Evolutionary conservation across 148 eudicot species (phyloP).

Genomic region (Tetragonia tetragonoides): DNA sequence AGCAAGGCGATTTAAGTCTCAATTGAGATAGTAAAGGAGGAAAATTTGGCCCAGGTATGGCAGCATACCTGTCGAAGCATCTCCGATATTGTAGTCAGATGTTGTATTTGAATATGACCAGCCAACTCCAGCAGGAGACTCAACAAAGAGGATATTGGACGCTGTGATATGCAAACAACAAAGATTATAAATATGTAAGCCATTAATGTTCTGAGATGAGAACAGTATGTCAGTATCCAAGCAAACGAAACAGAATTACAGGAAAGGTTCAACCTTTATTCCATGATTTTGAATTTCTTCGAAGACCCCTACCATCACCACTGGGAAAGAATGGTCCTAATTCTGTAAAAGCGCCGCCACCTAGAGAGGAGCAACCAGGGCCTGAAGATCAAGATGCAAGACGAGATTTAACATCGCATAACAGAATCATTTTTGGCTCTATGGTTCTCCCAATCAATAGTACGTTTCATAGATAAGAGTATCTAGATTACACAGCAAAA

Average conservation of each 20-base stretch:
- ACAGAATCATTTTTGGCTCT: too few species aligned
- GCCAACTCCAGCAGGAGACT: slow-evolving; percentile 99
- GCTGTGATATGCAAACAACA: slow-evolving; percentile 36
- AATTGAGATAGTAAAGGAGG: neutral
- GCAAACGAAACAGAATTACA: neutral
- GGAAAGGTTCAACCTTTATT: slow-evolving; percentile 56
- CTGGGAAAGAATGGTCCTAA: slow-evolving; percentile 89
- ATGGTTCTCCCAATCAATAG: neutral
- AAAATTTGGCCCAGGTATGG: neutral
- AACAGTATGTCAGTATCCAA: slow-evolving; percentile 4
- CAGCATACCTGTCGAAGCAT: slow-evolving; percentile 56
- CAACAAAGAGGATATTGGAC: slow-evolving; percentile 87
- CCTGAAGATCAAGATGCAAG: slow-evolving; percentile 40
- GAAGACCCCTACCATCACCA: slow-evolving; percentile 81
- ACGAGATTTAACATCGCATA: neutral
- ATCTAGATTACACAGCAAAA: too few species aligned
- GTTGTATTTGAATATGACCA: slow-evolving; percentile 93
- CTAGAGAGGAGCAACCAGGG: slow-evolving; percentile 95
- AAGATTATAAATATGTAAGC: neutral
- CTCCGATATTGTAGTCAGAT: slow-evolving; percentile 76
- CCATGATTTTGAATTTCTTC: slow-evolving; percentile 78
- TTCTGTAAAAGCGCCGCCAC: slow-evolving; percentile 98
- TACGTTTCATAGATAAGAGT: neutral
- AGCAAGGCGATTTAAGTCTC: neutral
- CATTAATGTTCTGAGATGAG: neutral